These are phyloP conservation scores for Entelexis sorbosivorans DNA, from an alignment of 1,139 yeast species.

Conservation along the genomic window DNA sequence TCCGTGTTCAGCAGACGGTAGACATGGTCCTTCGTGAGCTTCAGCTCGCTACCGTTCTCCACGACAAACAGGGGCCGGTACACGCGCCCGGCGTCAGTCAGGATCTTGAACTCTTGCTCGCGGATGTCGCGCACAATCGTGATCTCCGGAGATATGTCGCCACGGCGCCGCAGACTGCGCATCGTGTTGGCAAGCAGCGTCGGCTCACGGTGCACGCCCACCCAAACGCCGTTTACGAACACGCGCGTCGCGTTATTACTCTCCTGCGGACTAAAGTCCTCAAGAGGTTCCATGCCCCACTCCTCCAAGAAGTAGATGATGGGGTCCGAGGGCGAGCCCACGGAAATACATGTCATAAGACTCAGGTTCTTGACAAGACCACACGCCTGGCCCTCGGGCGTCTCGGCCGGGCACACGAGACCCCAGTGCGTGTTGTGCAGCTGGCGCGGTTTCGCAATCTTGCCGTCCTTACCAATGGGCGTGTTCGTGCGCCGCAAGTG, in stretches of 20 bases:
- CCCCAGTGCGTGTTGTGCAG: conserved; percentile 99
- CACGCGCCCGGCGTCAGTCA: conserved; percentile 98
- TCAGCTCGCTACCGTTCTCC: conserved; percentile 72
- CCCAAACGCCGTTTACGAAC: conserved; percentile 98
- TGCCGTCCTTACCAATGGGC: conserved; percentile 98
- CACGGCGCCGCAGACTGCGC: conserved; percentile 85
- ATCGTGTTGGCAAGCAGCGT: conserved; percentile 81
- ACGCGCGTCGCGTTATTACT: conserved; percentile 88
- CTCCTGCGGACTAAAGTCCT: conserved; percentile 88
- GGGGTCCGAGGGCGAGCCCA: conserved; percentile 95
- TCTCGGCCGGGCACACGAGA: conserved; percentile 97
- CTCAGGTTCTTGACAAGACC: conserved; percentile 95
- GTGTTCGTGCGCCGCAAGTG: conserved; percentile 98
- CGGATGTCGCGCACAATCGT: conserved; percentile 93
- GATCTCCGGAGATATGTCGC: conserved; percentile 92
- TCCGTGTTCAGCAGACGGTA: conserved; percentile 50
- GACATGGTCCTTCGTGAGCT: conserved; percentile 74
- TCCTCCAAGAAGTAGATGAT: conserved; percentile 87
- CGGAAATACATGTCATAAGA: conserved; percentile 93
- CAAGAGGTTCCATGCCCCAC: conserved; percentile 98
- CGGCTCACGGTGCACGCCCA: conserved; percentile 96
- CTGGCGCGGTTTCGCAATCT: conserved; percentile 96
- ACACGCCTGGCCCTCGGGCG: conserved; percentile 99
- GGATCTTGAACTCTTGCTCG: conserved; percentile 88
- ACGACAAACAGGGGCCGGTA: conserved; percentile 90